Conservation (phyloP, 768 basidiomycete genomes). For the Amanita rubescens region DNA sequence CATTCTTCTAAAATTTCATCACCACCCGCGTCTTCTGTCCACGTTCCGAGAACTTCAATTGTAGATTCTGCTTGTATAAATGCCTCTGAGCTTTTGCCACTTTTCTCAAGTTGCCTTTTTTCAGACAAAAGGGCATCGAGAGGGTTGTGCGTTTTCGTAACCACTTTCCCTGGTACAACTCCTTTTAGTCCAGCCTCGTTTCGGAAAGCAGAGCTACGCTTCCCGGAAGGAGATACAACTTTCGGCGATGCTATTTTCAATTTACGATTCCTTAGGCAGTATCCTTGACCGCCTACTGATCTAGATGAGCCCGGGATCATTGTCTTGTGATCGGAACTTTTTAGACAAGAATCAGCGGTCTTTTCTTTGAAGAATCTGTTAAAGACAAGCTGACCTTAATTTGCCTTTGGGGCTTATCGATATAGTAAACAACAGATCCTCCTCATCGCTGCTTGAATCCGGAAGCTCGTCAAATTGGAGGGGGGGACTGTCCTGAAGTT, state of each 20-base stretch:
- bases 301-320: not conserved
- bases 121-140: constrained; percentile 49
- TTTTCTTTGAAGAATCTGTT: not conserved
- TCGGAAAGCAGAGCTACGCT: not conserved
- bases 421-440: constrained; percentile 10
- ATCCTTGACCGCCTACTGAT: not conserved
- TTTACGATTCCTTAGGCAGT: not conserved
- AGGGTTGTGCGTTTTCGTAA: constrained; percentile 33
- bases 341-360: not conserved
- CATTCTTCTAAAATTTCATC: constrained; percentile 11
- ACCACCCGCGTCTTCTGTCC: constrained; percentile 24
- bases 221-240: not conserved
- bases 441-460: constrained; percentile 49
- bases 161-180: not conserved
- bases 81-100: constrained; percentile 33
- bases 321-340: not conserved
- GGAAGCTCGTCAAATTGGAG: constrained; percentile 35
- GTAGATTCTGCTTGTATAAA: constrained; percentile 39
- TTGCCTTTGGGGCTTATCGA: constrained; percentile 4
- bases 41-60: constrained; percentile 22
- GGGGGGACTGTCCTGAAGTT: constrained; percentile 36
- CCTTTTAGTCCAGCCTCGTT: not conserved
- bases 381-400: not conserved
- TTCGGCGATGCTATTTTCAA: not conserved
- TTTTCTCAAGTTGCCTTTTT: constrained; percentile 33